Conservation (phyloP, 2,329 filamentous ascomycete species). For the Tolypocladium tundrense region DNA sequence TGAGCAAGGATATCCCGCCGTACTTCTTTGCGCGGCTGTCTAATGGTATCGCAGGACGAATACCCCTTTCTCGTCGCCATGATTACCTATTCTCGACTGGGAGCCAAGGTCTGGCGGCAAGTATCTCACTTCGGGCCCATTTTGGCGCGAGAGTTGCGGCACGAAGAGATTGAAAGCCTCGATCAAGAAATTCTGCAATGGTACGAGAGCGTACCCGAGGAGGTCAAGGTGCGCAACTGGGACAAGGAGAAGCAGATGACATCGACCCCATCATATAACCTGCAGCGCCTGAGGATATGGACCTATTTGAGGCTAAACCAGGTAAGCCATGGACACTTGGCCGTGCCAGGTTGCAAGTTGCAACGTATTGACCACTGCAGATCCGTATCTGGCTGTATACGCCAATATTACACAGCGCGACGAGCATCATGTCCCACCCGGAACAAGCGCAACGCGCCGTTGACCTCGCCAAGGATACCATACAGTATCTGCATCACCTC, state of each 20-base stretch:
- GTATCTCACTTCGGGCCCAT: slow-evolving; percentile 57
- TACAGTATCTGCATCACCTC: slow-evolving; percentile 58
- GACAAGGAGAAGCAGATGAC: slow-evolving; percentile 38
- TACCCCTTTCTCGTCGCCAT: slow-evolving; percentile 70
- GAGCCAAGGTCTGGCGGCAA: slow-evolving; percentile 77
- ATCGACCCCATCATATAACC: slow-evolving; percentile 50
- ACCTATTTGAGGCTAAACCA: slow-evolving; percentile 83
- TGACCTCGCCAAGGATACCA: slow-evolving; percentile 66
- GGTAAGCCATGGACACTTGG: slow-evolving; percentile 16
- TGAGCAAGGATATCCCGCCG: slow-evolving; percentile 29
- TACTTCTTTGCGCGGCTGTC: background rate
- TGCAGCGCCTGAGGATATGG: slow-evolving; percentile 68
- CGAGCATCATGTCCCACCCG: slow-evolving; percentile 69
- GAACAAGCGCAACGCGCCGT: slow-evolving; percentile 64
- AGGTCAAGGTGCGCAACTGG: slow-evolving; percentile 51
- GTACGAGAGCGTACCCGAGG: slow-evolving; percentile 65
- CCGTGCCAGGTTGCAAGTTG: background rate
- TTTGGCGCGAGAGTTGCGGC: slow-evolving; percentile 53
- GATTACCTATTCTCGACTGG: slow-evolving; percentile 74
- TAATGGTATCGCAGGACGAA: slow-evolving; percentile 29
- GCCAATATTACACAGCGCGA: slow-evolving; percentile 74
- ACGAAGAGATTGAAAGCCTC: slow-evolving; percentile 67
- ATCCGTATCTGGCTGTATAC: slow-evolving; percentile 85
- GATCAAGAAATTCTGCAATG: slow-evolving; percentile 80
- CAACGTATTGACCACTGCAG: slow-evolving; percentile 10